Conservation (phyloP, 805 yeast species). For the Metschnikowia shivogae region DNA sequence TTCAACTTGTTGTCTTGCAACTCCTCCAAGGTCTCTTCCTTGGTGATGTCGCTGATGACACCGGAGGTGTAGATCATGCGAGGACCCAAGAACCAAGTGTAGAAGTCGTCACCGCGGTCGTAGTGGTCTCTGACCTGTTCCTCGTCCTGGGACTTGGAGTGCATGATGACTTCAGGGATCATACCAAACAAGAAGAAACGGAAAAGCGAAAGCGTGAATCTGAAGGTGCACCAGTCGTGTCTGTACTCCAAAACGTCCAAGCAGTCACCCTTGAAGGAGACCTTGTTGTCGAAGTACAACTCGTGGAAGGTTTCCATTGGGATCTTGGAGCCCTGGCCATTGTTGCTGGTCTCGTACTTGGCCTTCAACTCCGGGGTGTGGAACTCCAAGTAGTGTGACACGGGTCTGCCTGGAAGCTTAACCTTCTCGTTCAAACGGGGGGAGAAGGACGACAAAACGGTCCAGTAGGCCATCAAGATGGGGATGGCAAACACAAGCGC, state of each 20-base stretch:
- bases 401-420: constrained; percentile 69
- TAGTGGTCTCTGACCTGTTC: constrained; percentile 95
- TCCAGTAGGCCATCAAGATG: constrained; percentile 79
- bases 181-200: constrained; percentile 78
- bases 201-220: constrained; percentile 73
- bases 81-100: constrained; percentile 90
- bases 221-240: constrained; percentile 86
- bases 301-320: constrained; percentile 94
- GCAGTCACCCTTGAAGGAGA: constrained; percentile 82
- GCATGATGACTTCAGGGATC: constrained; percentile 91
- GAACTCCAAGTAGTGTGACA: constrained; percentile 76
- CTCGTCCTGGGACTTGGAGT: constrained; percentile 90
- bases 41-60: constrained; percentile 63
- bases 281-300: constrained; percentile 78
- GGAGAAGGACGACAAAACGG: constrained; percentile 66
- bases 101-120: constrained; percentile 94
- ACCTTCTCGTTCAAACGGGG: constrained; percentile 81
- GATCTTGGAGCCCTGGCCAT: constrained; percentile 66
- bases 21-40: constrained; percentile 70
- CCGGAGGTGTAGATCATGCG: constrained; percentile 94
- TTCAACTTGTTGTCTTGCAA: constrained; percentile 88
- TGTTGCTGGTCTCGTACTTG: constrained; percentile 51
- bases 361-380: constrained; percentile 65
- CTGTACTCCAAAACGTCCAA: constrained; percentile 80
- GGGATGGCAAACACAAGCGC: constrained; percentile 57